phyloP scores from a whole-genome alignment of 2,329 filamentous ascomycete genomes.

The Pseudofabraea citricarpa region DNA sequence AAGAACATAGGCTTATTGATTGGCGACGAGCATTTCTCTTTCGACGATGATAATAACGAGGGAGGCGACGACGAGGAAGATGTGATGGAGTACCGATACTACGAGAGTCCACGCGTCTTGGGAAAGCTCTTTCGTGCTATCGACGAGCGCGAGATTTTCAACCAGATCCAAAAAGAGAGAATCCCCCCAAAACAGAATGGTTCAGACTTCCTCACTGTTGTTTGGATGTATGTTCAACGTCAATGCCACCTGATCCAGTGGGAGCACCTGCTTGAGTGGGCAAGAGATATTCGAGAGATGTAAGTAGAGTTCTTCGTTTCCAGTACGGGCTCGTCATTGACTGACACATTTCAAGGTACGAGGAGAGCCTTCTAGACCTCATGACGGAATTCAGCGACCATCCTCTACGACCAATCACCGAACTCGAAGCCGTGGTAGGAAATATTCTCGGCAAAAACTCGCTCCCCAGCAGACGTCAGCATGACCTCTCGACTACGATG shows the following conservation, averaged over 20 bases:
- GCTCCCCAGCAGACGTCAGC: constrained; percentile 31
- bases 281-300: constrained; percentile 38
- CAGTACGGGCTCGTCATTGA: background rate
- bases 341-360: constrained; percentile 36
- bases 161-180: constrained; percentile 20
- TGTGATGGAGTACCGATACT: constrained; percentile 50
- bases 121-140: constrained; percentile 68
- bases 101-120: constrained; percentile 62
- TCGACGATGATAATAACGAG: constrained; percentile 28
- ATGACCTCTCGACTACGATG: constrained; percentile 36
- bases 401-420: constrained; percentile 36
- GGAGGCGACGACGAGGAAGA: constrained; percentile 43
- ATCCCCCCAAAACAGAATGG: background rate
- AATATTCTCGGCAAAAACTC: constrained; percentile 48
- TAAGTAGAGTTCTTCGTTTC: constrained; percentile 26
- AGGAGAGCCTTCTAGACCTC: constrained; percentile 42
- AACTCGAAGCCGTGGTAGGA: constrained; percentile 52
- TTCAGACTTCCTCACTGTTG: constrained; percentile 19
- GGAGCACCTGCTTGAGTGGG: constrained; percentile 31
- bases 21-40: constrained; percentile 8
- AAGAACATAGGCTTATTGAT: constrained; percentile 23
- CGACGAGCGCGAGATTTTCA: constrained; percentile 63
- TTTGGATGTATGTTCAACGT: constrained; percentile 35
- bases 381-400: constrained; percentile 40
- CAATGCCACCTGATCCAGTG: constrained; percentile 30